A percentile compares a stretch with the other conserved stretches of the same genome.
Evolutionary conservation across 176 grass and related monocot genomes (phyloP).

Genomic region (Phoenix dactylifera): DNA sequence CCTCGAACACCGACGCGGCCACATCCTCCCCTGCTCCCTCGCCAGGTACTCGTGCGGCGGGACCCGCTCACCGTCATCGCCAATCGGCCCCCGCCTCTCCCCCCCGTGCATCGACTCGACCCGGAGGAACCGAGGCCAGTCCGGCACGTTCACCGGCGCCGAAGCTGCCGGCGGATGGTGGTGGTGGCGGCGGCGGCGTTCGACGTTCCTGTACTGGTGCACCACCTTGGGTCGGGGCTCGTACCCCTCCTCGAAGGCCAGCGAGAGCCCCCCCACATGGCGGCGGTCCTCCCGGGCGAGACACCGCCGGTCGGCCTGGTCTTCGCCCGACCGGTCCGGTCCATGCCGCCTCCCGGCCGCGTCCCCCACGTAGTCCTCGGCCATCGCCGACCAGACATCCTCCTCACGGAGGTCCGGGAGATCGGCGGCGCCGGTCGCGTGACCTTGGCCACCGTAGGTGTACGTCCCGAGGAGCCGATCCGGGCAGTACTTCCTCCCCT

Average conservation of each 20-base stretch:
- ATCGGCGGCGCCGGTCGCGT: not conserved
- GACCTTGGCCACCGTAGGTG: not conserved
- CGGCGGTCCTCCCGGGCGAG: too few relatives aligned
- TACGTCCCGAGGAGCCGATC: constrained; percentile 12
- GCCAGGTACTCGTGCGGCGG: constrained; percentile 23
- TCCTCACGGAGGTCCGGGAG: constrained; percentile 18
- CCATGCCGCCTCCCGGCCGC: not conserved
- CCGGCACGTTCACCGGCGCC: constrained; percentile 15
- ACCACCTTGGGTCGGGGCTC: not conserved
- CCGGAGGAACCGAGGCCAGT: not conserved
- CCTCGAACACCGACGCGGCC: constrained; percentile 7
- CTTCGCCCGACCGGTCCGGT: not conserved
- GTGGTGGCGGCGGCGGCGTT: too few relatives aligned
- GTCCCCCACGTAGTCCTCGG: not conserved
- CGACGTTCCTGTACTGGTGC: too few relatives aligned
- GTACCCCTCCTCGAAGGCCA: not conserved
- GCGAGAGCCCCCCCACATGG: not conserved
- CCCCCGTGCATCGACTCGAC: not conserved
- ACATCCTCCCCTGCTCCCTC: constrained; percentile 2
- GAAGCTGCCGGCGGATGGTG: not conserved
- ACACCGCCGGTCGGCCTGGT: not conserved
- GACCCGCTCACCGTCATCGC: not conserved
- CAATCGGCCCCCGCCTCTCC: not conserved
- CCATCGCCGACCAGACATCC: not conserved
- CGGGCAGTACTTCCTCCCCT: not conserved